phyloP scores from a whole-genome alignment of 2,329 filamentous ascomycete species.

The Akanthomyces uredinophilus region DNA sequence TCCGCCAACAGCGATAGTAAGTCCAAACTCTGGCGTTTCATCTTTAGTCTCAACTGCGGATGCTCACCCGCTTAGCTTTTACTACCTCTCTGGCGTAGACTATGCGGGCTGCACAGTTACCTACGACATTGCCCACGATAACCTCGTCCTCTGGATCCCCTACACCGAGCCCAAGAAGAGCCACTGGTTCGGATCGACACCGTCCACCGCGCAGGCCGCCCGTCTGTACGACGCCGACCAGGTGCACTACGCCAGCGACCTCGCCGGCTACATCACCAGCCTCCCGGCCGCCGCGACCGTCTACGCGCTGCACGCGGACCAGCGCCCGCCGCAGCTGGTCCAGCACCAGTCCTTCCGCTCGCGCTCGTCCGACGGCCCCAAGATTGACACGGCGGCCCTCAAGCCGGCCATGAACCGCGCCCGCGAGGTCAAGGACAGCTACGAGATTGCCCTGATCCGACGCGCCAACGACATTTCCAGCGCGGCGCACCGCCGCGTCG shows the following conservation, averaged over 20 bases:
- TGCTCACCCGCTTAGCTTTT: constrained; percentile 41
- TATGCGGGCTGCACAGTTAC: constrained; percentile 52
- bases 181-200: constrained; percentile 60
- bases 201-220: constrained; percentile 56
- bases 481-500: constrained; percentile 68
- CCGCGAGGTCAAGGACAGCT: constrained; percentile 77
- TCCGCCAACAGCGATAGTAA: constrained; percentile 56
- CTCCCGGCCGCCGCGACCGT: constrained; percentile 37
- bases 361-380: constrained; percentile 28
- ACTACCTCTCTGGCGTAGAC: constrained; percentile 51
- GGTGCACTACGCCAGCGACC: constrained; percentile 55
- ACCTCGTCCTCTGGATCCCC: constrained; percentile 68
- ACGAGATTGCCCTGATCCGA: constrained; percentile 77
- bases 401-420: constrained; percentile 71
- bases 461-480: constrained; percentile 77
- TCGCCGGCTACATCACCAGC: constrained; percentile 41
- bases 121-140: constrained; percentile 54
- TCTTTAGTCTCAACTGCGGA: neutral
- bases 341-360: constrained; percentile 29
- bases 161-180: constrained; percentile 56
- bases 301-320: constrained; percentile 44
- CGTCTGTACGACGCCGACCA: constrained; percentile 64
- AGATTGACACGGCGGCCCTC: constrained; percentile 49
- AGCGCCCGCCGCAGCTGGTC: constrained; percentile 28
- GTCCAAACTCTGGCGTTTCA: constrained; percentile 21